A percentile compares a stretch with the other conserved stretches of the same genome.
Evolutionary conservation across 371 early-diverging fungal genomes (phyloP).

Genomic region (Mortierella sp.): DNA sequence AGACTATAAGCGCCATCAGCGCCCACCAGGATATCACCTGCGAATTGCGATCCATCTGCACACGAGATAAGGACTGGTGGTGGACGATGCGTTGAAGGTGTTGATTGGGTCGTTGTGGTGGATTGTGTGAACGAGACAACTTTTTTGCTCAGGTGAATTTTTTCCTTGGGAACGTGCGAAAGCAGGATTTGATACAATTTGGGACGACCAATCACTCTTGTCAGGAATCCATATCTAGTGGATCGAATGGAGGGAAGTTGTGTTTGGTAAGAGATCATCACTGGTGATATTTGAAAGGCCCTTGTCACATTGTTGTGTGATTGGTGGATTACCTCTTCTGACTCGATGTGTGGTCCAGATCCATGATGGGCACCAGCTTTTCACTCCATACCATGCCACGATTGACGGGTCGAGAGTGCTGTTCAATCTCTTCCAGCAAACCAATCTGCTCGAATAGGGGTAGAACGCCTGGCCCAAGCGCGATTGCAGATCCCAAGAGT

Average conservation of each 20-base stretch:
- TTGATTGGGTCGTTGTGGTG: not conserved
- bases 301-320: too few species aligned
- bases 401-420: conserved; percentile 20
- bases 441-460: conserved; percentile 29
- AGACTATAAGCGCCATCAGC: conserved; percentile 45
- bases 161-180: conserved; percentile 18
- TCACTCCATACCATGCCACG: conserved; percentile 39
- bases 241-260: not conserved
- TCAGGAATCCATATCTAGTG: conserved; percentile 27
- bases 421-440: conserved; percentile 24
- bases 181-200: conserved; percentile 25
- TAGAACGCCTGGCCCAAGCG: conserved; percentile 26
- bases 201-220: conserved; percentile 27
- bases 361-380: conserved; percentile 37
- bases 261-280: too few species aligned
- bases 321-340: conserved; percentile 20
- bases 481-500: conserved; percentile 22
- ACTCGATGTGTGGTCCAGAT: conserved; percentile 23
- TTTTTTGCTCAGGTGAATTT: conserved; percentile 27
- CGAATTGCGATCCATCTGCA: conserved; percentile 13
- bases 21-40: conserved; percentile 37
- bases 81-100: not conserved
- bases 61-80: conserved; percentile 14
- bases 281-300: too few species aligned
- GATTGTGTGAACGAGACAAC: conserved; percentile 18